phyloP scores from a whole-genome alignment of 768 basidiomycete genomes.

The Crepidotus variabilis region DNA sequence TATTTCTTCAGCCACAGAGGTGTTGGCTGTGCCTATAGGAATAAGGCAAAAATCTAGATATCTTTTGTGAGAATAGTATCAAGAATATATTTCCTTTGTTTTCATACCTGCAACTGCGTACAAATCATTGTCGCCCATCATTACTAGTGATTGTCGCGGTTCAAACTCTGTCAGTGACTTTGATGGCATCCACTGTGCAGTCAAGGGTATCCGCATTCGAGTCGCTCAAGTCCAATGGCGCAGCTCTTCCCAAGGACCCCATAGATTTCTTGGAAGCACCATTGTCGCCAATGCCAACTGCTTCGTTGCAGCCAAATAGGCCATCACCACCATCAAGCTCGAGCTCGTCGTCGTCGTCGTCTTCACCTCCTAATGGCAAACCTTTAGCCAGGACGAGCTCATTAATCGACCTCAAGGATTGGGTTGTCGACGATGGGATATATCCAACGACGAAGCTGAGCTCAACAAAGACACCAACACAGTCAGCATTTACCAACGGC shows the following conservation, averaged over 20 bases:
- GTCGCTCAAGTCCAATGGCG: conserved; percentile 27
- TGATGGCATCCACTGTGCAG: conserved; percentile 23
- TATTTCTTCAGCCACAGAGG: conserved; percentile 78
- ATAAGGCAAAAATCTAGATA: conserved; percentile 80
- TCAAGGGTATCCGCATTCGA: conserved; percentile 65
- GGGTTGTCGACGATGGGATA: conserved; percentile 65
- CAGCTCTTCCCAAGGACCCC: conserved; percentile 5
- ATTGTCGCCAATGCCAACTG: conserved; percentile 31
- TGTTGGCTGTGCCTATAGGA: conserved; percentile 73
- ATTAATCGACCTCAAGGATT: conserved; percentile 69
- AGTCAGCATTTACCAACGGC: conserved; percentile 16
- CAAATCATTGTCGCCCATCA: conserved; percentile 38
- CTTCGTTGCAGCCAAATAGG: conserved; percentile 2
- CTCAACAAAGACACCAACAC: conserved; percentile 21
- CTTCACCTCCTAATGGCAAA: conserved; percentile 50
- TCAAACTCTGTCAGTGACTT: not conserved
- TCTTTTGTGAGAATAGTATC: conserved; percentile 1
- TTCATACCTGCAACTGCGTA: conserved; percentile 72
- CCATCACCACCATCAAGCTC: conserved; percentile 32
- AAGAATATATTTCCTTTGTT: not conserved
- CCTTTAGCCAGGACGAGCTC: conserved; percentile 52
- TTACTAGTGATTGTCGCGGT: conserved; percentile 2
- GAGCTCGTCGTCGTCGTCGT: conserved; percentile 37
- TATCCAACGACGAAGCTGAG: conserved; percentile 18
- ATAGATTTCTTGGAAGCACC: conserved; percentile 40